Evolutionary conservation across 305 asterid species (phyloP).

Genomic region (Fraxinus floribunda): DNA sequence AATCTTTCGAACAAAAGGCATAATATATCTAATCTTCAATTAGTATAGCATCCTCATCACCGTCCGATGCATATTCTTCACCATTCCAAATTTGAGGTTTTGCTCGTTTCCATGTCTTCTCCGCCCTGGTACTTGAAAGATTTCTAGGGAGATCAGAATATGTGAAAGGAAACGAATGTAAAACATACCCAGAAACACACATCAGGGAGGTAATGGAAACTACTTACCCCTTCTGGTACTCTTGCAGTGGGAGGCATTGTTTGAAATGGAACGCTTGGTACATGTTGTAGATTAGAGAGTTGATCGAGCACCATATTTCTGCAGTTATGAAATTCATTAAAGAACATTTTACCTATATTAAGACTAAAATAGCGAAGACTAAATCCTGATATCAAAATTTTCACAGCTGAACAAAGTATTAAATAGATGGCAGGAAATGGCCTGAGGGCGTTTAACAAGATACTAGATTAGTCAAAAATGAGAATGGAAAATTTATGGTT

Average conservation of each 20-base stretch:
- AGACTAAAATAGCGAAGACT: background rate
- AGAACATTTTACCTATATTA: background rate
- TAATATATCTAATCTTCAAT: background rate
- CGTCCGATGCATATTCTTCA: conserved; percentile 45
- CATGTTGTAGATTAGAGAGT: conserved; percentile 65
- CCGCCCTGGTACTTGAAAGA: background rate
- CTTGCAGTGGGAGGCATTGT: conserved; percentile 56
- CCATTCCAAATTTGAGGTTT: conserved; percentile 81
- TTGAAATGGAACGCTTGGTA: conserved; percentile 81
- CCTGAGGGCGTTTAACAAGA: background rate
- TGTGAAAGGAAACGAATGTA: background rate
- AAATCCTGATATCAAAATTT: background rate
- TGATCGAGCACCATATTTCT: conserved; percentile 70
- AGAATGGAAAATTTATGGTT: background rate
- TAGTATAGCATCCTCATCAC: conserved; percentile 30
- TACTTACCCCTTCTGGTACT: conserved; percentile 69
- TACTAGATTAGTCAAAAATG: background rate
- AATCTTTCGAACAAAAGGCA: background rate
- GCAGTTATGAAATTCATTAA: conserved; percentile 29
- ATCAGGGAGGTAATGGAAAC: background rate
- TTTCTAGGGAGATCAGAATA: too few species aligned
- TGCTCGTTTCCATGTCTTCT: conserved; percentile 64
- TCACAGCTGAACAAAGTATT: background rate
- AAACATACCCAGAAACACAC: background rate
- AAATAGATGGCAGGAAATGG: conserved; percentile 10